Evolutionary conservation across 169 alveolate genomes (phyloP).

Genomic region (Plasmodium inui): DNA sequence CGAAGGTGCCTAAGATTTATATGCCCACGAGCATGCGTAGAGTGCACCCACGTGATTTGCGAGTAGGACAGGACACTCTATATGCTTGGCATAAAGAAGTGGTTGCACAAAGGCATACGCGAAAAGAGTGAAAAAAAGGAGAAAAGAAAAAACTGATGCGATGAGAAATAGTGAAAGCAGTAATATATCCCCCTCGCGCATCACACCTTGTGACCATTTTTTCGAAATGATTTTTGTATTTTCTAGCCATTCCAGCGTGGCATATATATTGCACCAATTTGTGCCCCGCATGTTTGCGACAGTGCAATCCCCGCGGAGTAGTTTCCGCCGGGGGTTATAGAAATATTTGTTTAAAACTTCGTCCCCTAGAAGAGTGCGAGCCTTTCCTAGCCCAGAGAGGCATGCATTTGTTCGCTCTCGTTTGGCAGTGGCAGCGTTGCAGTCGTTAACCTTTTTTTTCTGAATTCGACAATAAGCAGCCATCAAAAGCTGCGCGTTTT

Average conservation of each 20-base stretch:
- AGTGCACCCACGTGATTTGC: neutral
- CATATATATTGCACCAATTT: neutral
- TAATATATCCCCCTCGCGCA: neutral
- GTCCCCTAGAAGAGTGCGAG: neutral
- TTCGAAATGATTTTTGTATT: neutral
- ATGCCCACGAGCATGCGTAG: neutral
- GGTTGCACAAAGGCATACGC: neutral
- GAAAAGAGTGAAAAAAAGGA: neutral
- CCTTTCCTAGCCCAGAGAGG: neutral
- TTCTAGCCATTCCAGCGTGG: neutral
- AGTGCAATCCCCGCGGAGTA: neutral
- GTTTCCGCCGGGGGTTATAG: neutral
- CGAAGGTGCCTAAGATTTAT: neutral
- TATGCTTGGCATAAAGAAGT: neutral
- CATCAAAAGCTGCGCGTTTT: neutral
- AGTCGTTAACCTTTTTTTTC: neutral
- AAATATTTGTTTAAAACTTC: neutral
- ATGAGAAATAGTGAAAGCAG: neutral
- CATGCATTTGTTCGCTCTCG: neutral
- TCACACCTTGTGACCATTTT: neutral
- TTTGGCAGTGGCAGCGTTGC: neutral
- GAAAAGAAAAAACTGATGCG: neutral
- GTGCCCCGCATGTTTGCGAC: neutral
- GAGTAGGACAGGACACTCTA: neutral
- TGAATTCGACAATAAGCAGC: neutral